Base-by-base conservation (phyloP, 2,329 filamentous ascomycete species). In the Myriosclerotinia duriaeana region DNA sequence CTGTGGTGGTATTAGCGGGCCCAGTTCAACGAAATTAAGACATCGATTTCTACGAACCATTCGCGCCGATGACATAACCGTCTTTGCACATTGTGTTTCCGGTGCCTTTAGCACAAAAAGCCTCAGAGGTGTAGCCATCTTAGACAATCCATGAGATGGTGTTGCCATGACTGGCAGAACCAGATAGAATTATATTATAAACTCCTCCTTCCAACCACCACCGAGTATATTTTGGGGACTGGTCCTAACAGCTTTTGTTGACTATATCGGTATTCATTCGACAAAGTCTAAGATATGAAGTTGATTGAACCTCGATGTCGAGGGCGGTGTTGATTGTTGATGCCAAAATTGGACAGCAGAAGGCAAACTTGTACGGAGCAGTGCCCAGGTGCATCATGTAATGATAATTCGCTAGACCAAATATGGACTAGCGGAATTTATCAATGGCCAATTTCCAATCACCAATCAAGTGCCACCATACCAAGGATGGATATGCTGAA, bases 201-300 rank as follows among this genome's bases (percentile, higher is more conserved):
- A 53, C 64, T 53, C 55, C 64, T 65, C 64, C 64, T 65, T 44
- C 56, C 64, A 65, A 65, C 64, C 64, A 52, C 64, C 64, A 61
- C 64, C 64, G n/a, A 40, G 38, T 20, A 15, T 52, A 5, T 44
- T 22, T 44, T 11, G 17, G 11, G 3, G 44, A 42, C 36, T 53
- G 36, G 34, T 15, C 44, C 34, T 34, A 2, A 30, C 64, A 50
- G 12, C 15, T 26, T 3, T 50, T 15, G 40, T 26, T 22, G 44
- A 8, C n/a, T 50, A 8, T 50, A 59, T 38, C n/a, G 34, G 38
- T 61, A 20, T 14, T 50, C 20, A 6, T 14, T 36, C 58, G 9
- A 17, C 44, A 20, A 26, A 52, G 2, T 50, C 30, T 61, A 50
- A 38, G 8, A 50, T 38, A 61, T 61, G 58, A 50, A 12, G 7